phyloP scores from a whole-genome alignment of 257 asterid genomes.

The Forsythia suspensa region DNA sequence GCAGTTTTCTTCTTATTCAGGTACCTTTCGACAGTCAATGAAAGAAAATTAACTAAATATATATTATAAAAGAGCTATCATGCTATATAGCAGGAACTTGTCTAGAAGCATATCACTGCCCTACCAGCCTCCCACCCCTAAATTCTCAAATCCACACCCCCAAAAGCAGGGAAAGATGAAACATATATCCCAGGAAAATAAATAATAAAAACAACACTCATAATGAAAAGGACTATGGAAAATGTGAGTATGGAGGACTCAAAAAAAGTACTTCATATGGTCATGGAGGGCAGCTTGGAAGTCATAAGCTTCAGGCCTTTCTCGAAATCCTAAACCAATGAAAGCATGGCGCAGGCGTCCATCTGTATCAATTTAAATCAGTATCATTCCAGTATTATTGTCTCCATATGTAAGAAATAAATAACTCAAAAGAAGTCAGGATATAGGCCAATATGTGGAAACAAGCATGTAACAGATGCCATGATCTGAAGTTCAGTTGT shows the following conservation, averaged over 20 bases:
- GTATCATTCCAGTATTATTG: not conserved
- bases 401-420: not conserved
- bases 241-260: slow-evolving; percentile 1
- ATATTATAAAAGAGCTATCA: too few species aligned
- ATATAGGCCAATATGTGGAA: not conserved
- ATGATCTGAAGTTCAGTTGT: not conserved
- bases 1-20: slow-evolving; percentile 92
- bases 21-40: slow-evolving; percentile 46
- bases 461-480: not conserved
- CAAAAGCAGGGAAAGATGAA: not conserved
- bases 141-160: not conserved
- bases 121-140: too few species aligned
- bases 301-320: slow-evolving; percentile 94
- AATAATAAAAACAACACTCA: not conserved
- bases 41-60: too few species aligned
- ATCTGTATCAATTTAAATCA: slow-evolving; percentile 41
- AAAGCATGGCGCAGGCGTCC: slow-evolving; percentile 98
- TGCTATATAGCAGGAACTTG: too few species aligned
- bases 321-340: slow-evolving; percentile 97
- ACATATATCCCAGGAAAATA: not conserved
- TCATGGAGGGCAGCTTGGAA: slow-evolving; percentile 99
- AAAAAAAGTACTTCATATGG: slow-evolving; percentile 80
- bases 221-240: not conserved
- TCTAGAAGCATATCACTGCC: too few species aligned
- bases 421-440: not conserved